Base-by-base conservation (phyloP, 345 rosid species). In the Eucalyptus curtisii region DNA sequence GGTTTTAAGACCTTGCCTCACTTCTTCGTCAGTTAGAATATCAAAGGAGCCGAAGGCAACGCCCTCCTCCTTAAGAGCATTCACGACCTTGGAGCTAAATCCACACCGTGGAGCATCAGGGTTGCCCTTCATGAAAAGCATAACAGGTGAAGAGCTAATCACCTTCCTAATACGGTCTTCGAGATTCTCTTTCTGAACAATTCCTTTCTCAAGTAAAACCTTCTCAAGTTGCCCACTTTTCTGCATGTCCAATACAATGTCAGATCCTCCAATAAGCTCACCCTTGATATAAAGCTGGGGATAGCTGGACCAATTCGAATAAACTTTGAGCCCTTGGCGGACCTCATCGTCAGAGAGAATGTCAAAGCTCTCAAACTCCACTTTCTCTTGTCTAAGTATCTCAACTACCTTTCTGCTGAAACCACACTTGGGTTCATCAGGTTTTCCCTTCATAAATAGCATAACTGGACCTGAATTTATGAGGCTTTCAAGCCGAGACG, bases 241-340 rank as follows among this genome's bases (percentile, higher is more conserved):
- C 91, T 97, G 99, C 99, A 98, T 96, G 89, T 97, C 99, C 91
- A 96, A 90, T 16, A 94, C 94, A 88, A 98, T 96, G 93, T 98
- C 99, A 59, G 98, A 98, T 88, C 99, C 99, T 40, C 99, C 99
- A 30, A 97, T 89, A 84, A 95, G 96, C 89, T 98, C 97, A 5
- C 97, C 96, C 90, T 91, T 95, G 44, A 96, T 94, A 85, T 96
- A 96, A 27, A 98, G 93, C 88, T 98, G 99, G 49, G 99, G 99
- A 89, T 94, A 98, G 90, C 99, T 98, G 10, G 99, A 98, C 99
- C 99, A 98, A 90, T 98, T 96, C 49, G 99, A 97, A 90, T 94
- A 94, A 86, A 95, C 95, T 92, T 98, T 98, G 88, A 97, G 99
- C 86, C 98, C 98, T 91, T 95, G 98, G 48, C 99, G 97, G 88